Evolutionary conservation across 106 monocot genomes (phyloP).

Genomic region (Allium sativum): DNA sequence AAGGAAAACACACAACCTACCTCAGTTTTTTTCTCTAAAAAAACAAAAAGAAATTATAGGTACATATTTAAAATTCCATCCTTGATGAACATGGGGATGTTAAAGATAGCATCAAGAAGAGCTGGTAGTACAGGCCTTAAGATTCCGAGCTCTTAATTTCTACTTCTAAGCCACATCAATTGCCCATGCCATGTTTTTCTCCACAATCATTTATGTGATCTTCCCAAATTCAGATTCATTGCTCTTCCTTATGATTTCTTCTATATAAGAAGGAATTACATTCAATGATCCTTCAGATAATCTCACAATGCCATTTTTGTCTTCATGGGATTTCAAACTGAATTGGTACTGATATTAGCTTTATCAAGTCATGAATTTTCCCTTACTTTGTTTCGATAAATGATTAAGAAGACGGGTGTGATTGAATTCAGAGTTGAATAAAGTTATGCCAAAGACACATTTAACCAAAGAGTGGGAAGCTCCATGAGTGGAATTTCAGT

Average conservation of each 20-base stretch:
- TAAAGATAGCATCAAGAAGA: neutral
- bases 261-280: slow-evolving; percentile 7
- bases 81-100: slow-evolving; percentile 19
- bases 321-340: slow-evolving; percentile 1
- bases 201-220: slow-evolving; percentile 24
- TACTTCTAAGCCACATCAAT: slow-evolving; percentile 17
- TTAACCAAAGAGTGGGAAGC: slow-evolving; percentile 30
- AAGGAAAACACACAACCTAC: neutral
- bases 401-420: slow-evolving; percentile 14
- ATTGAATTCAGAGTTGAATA: slow-evolving; percentile 38
- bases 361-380: neutral
- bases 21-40: neutral
- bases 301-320: slow-evolving; percentile 9
- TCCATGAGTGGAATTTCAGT: slow-evolving; percentile 43
- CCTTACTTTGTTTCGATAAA: neutral
- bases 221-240: neutral
- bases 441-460: slow-evolving; percentile 34
- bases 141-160: slow-evolving; percentile 1
- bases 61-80: slow-evolving; percentile 24
- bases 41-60: neutral
- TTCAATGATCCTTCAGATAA: neutral
- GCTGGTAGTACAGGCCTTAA: slow-evolving; percentile 19
- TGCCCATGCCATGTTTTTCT: slow-evolving; percentile 23
- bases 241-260: slow-evolving; percentile 19
- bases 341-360: slow-evolving; percentile 26